Base-by-base conservation (phyloP, 2,329 filamentous ascomycete genomes). In the Orbilia quercus region DNA sequence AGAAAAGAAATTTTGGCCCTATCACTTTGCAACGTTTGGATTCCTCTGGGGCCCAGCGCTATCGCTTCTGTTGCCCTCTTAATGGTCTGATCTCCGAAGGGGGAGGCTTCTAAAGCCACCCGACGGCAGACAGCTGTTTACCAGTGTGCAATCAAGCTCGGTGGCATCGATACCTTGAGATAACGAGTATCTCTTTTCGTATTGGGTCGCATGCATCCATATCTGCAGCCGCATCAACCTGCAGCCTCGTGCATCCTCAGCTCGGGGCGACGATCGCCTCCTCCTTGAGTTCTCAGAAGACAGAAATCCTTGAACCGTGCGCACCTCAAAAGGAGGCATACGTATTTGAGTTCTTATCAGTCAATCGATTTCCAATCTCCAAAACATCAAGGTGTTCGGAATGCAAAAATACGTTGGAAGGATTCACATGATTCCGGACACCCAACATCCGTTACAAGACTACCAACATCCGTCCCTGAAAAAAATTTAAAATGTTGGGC, bases 1-100 rank as follows among this genome's bases (percentile, higher is more conserved):
- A n/a, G n/a, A n/a, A n/a, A n/a, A n/a, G n/a, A 64, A 51, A 44
- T 58, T 59, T 59, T 53, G 44, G 53, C 63, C 63, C 63, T 67
- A 67, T 67, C 63, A 59, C 22, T 47, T 16, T 51, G 36, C 63
- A 67, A 57, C 53, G 63, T 67, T 67, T 57, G 45, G 63, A 22
- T 47, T 57, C 42, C 50, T 65, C 47, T 65, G 62, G 62, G n/a
- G 11, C 51, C 44, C 44, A 48, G 62, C 42, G 36, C 54, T 50
- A 48, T 40, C 60, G 50, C 48, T 65, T 18, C 31, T 58, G 28
- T 18, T 38, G 16, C 59, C 38, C 45, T 34, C 50, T 48, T 36
- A 34, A 53, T 67, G 53, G 63, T 59, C 53, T 67, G 63, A 67
- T 47, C n/a, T n/a, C 63, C 53, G 63, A 67, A 54, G 14, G 28